A percentile compares a stretch with the other conserved stretches of the same genome.
Conservation (phyloP, 192 early-diverging fungal genomes). For the Rhizoclosmatium globosum region DNA sequence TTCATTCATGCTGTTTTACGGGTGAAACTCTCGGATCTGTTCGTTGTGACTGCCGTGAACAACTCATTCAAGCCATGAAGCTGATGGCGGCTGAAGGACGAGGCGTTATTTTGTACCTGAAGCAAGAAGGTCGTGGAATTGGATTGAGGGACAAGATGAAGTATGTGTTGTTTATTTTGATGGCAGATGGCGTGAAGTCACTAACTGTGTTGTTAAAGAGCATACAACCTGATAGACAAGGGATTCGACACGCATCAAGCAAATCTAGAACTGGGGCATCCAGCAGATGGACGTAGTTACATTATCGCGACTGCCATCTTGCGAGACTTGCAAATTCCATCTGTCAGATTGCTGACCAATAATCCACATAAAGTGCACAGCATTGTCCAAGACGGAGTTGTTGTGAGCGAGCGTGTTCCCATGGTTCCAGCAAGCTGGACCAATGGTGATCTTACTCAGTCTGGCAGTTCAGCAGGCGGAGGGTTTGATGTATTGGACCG, state of each 20-base stretch:
- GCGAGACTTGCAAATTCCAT: slow-evolving; percentile 76
- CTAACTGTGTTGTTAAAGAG: slow-evolving; percentile 58
- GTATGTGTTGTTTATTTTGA: slow-evolving; percentile 46
- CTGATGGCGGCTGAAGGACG: slow-evolving; percentile 83
- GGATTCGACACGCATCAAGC: slow-evolving; percentile 95
- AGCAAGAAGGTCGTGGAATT: slow-evolving; percentile 96
- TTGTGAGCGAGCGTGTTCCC: slow-evolving; percentile 81
- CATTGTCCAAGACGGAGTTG: slow-evolving; percentile 73
- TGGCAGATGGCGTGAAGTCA: not conserved
- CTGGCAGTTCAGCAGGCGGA: slow-evolving; percentile 2
- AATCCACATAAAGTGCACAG: slow-evolving; percentile 94
- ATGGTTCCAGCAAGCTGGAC: slow-evolving; percentile 92
- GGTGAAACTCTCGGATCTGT: slow-evolving; percentile 91
- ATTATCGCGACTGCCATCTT: slow-evolving; percentile 89
- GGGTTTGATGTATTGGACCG: slow-evolving; percentile 61
- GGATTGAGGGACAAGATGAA: slow-evolving; percentile 91
- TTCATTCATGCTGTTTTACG: slow-evolving; percentile 98
- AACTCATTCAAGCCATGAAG: slow-evolving; percentile 26
- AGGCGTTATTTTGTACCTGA: slow-evolving; percentile 95
- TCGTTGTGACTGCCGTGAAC: slow-evolving; percentile 85
- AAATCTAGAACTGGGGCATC: slow-evolving; percentile 89
- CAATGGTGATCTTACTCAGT: slow-evolving; percentile 5
- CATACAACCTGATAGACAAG: slow-evolving; percentile 96
- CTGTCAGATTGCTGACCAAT: slow-evolving; percentile 89
- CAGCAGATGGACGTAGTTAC: slow-evolving; percentile 94